Evolutionary conservation across 2,329 filamentous ascomycete genomes (phyloP), one percentile per base, ranked within the genome.

Genomic region (Sarocladiaceae sp.): DNA sequence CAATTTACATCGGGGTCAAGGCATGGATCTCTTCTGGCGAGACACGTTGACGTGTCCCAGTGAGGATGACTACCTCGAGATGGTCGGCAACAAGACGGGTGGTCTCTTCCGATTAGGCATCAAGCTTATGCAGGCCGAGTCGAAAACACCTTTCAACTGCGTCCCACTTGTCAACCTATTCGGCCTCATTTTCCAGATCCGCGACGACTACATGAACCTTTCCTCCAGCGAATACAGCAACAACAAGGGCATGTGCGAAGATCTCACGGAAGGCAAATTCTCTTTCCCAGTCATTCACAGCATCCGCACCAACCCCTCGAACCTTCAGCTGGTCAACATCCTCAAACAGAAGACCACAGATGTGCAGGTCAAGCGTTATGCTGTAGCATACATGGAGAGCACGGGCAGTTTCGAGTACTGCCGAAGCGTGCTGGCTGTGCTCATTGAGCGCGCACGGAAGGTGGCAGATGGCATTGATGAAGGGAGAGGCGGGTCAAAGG

Each of bases 191-290:
- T 96, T 91, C 76, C 90, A 96, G 70, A 94, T 96, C 71, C 83
- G 88, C 60, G 89, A 93, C 73, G 94, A 99, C 77, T 96, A 96
- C 73, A 84, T 91, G 68, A 97, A 97, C 67, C 83, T 99, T 39
- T 81, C 79, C 26, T 82, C 78, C 17, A 74, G 72, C n/a, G 78
- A 84, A 62, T 97, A 97, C 75, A 85, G 84, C 33, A 77, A 87
- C 57, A 93, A 96, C 69, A 97, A 97, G 74, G 94, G 93, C 48
- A 81, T 96, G 60, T 96, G 90, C 69, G 93, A 97, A 73, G 94
- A 97, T 70, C 73, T 97, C 60, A 97, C 91, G 1, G 94, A 97
- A 73, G 93, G 93, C 57, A 97, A 97, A 77, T 97, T 97, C 74
- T 93, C 87, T 23, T 97, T 97, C 66, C 91, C 92, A 36, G 86